phyloP scores from a whole-genome alignment of 352 stramenopile species.

The Phytophthora pini region DNA sequence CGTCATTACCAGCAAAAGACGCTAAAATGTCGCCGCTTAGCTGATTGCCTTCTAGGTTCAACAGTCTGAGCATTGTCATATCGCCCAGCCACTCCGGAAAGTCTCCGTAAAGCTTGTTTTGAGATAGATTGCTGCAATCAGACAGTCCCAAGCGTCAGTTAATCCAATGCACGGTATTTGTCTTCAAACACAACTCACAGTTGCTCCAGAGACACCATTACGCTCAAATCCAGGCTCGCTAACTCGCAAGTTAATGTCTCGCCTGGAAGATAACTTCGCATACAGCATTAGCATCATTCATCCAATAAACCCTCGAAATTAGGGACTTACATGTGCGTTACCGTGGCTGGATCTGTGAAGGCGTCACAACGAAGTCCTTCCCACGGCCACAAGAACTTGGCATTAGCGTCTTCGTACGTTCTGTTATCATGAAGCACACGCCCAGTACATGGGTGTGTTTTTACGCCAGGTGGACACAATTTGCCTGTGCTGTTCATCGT shows the following conservation, averaged over 20 bases:
- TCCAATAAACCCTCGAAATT: background rate
- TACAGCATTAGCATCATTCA: background rate
- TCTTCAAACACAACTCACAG: slow-evolving; percentile 47
- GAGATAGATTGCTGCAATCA: slow-evolving; percentile 54
- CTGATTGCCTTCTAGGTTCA: slow-evolving; percentile 61
- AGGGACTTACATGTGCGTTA: slow-evolving; percentile 69
- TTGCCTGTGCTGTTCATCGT: slow-evolving; percentile 1
- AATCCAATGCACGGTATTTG: background rate
- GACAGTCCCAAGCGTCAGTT: background rate
- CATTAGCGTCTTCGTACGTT: slow-evolving; percentile 5
- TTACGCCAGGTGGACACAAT: slow-evolving; percentile 53
- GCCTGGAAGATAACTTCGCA: slow-evolving; percentile 56
- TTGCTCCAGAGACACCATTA: slow-evolving; percentile 76
- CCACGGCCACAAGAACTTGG: slow-evolving; percentile 72
- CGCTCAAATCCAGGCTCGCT: slow-evolving; percentile 59
- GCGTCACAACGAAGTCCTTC: slow-evolving; percentile 70
- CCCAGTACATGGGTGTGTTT: slow-evolving; percentile 72
- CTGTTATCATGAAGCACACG: slow-evolving; percentile 48
- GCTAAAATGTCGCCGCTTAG: slow-evolving; percentile 51
- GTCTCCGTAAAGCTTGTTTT: slow-evolving; percentile 55
- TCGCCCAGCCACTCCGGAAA: slow-evolving; percentile 71
- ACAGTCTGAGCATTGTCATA: slow-evolving; percentile 67
- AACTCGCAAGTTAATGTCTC: slow-evolving; percentile 60
- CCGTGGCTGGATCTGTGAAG: slow-evolving; percentile 69
- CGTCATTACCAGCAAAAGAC: slow-evolving; percentile 61